phyloP scores from a whole-genome alignment of 2,329 filamentous ascomycete species.

The Diatrype stigma region DNA sequence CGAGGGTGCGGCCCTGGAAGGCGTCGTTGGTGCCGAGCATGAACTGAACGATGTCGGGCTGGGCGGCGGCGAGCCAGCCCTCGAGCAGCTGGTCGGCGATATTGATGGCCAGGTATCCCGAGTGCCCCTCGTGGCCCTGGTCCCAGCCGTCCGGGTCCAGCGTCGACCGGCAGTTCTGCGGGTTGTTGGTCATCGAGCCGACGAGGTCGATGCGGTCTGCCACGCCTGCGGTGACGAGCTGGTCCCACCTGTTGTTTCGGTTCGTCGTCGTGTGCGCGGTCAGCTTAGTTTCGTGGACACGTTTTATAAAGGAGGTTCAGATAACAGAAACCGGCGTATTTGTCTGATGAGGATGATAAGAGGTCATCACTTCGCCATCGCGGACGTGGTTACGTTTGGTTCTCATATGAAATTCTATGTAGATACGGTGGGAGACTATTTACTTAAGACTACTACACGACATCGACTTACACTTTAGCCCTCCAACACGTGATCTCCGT shows the following conservation, averaged over 20 bases:
- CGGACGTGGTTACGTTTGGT: no score
- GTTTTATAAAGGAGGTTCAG: no score
- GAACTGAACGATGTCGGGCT: conserved; percentile 40
- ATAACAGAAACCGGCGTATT: no score
- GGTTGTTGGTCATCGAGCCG: conserved; percentile 35
- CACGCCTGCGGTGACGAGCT: conserved; percentile 30
- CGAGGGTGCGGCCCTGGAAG: conserved; percentile 21
- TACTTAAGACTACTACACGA: no score
- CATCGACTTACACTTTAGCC: conserved; percentile 26
- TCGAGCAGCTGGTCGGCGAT: conserved; percentile 38
- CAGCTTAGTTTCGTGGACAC: not conserved
- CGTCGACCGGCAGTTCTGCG: conserved; percentile 29
- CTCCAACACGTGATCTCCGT: conserved; percentile 44
- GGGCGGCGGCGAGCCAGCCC: conserved; percentile 33
- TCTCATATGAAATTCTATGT: no score
- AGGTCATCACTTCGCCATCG: no score
- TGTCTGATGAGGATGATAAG: no score
- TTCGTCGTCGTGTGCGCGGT: not conserved
- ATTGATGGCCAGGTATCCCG: conserved; percentile 38
- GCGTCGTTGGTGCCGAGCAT: conserved; percentile 45
- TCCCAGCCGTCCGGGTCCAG: conserved; percentile 31
- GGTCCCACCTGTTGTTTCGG: conserved; percentile 26
- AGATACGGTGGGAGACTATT: no score
- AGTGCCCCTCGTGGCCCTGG: conserved; percentile 40
- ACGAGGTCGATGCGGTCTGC: conserved; percentile 37